Base-by-base conservation (phyloP, 768 basidiomycete genomes). In the Mycena olivaceomarginata region DNA sequence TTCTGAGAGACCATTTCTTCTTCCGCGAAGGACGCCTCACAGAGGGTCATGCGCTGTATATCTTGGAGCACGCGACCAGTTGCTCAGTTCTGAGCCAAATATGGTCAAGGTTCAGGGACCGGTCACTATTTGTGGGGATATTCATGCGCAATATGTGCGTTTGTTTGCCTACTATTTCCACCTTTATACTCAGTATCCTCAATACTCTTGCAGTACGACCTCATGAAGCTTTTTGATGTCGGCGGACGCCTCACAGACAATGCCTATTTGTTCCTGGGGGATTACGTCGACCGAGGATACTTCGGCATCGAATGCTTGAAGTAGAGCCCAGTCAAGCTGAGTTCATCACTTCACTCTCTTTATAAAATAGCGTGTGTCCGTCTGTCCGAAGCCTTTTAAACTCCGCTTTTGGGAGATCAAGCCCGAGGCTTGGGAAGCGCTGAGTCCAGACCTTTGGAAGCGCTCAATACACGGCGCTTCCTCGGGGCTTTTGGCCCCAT, bases 201-300 rank as follows among this genome's bases (percentile, higher is more conserved):
- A n/a, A n/a, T n/a, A n/a, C n/a, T n/a, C n/a, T n/a, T n/a, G n/a
- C 82, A 99, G 97, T 99, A 97, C 84, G 98, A 99, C 86, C 89
- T 99, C 75, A 98, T 99, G 96, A 98, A 99, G 86, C 90, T 99
- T 51, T 97, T 99, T 81, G 98, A 98, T 81, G 94, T 99, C 41
- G 98, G 98, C 41, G 98, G 98, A 3, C 92, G 92, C 77, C 90
- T 97, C 63, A 85, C 87, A 20, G 94, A 98, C 46, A 98, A 94
- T 75, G 89, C 93, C 22, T 99, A 99, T 88, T 88, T 98, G 59
- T 99, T 99, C 86, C 89, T 99, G 37, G 98, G 98, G 41, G 98
- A 99, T 85, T 99, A 99, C 84, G 98, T 99, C 53, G 98, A 99
- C 86, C 93, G 98, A 57, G 98, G 98, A 37, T 95, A 95, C 87